Percentiles rank a stretch among this genome's conserved stretches.
These are phyloP conservation scores for Pleurostoma richardsiae DNA, from an alignment of 2,329 filamentous ascomycete genomes.

Conservation along the genomic window DNA sequence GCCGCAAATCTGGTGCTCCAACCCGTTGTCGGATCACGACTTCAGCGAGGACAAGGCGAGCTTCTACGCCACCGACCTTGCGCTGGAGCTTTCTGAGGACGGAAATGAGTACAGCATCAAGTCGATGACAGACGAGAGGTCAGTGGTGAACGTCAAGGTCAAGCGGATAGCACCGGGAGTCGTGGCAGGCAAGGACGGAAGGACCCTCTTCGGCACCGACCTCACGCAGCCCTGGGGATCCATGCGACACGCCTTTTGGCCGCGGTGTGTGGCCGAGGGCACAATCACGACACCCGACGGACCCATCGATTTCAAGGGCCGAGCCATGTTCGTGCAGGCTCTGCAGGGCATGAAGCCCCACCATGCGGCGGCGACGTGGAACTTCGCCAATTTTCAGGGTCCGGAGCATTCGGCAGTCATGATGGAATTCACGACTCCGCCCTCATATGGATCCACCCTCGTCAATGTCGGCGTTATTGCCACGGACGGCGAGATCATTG, in stretches of 20 bases:
- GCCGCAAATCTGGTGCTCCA: slow-evolving; percentile 78
- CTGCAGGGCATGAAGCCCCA: slow-evolving; percentile 99
- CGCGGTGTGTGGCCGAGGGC: slow-evolving; percentile 75
- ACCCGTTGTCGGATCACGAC: slow-evolving; percentile 70
- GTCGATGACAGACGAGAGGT: slow-evolving; percentile 74
- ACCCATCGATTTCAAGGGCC: slow-evolving; percentile 75
- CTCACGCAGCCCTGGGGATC: slow-evolving; percentile 80
- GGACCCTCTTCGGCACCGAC: slow-evolving; percentile 81
- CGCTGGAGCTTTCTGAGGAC: slow-evolving; percentile 80
- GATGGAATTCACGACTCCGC: slow-evolving; percentile 95
- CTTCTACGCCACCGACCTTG: slow-evolving; percentile 83
- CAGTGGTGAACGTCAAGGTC: slow-evolving; percentile 82
- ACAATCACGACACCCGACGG: slow-evolving; percentile 79
- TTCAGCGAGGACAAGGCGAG: slow-evolving; percentile 80
- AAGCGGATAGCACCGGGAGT: slow-evolving; percentile 75
- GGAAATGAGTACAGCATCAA: slow-evolving; percentile 83
- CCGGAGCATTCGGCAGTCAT: slow-evolving; percentile 80
- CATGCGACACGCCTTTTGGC: slow-evolving; percentile 95
- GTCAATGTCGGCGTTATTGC: slow-evolving; percentile 80
- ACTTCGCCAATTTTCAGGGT: slow-evolving; percentile 88
- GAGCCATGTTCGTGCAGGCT: slow-evolving; percentile 75
- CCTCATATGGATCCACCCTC: slow-evolving; percentile 81
- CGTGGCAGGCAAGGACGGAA: slow-evolving; percentile 78
- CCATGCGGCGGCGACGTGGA: slow-evolving; percentile 88
- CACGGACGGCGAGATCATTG: slow-evolving; percentile 75